Evolutionary conservation across 441 rosid genomes (phyloP).

Genomic region (Aquilaria agallochum): DNA sequence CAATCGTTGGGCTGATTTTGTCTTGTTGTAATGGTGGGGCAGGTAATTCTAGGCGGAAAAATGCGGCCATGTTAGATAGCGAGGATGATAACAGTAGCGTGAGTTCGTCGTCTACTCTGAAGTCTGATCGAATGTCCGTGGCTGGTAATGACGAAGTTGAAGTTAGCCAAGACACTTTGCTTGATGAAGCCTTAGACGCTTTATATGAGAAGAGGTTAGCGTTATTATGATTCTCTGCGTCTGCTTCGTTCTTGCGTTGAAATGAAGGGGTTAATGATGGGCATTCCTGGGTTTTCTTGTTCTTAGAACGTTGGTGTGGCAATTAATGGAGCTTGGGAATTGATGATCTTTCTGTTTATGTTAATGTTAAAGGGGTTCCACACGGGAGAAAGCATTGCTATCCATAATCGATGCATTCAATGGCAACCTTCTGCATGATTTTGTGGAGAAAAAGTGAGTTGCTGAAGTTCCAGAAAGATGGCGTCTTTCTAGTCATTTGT

Average conservation of each 20-base stretch:
- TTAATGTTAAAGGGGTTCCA: slow-evolving; percentile 57
- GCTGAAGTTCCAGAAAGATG: background rate
- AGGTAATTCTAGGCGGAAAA: slow-evolving; percentile 61
- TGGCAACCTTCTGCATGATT: slow-evolving; percentile 64
- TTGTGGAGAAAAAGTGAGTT: slow-evolving; percentile 76
- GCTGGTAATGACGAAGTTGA: slow-evolving; percentile 56
- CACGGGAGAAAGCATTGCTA: slow-evolving; percentile 80
- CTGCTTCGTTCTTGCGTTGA: background rate
- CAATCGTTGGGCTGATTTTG: background rate
- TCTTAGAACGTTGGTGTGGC: too few species aligned
- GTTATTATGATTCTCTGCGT: background rate
- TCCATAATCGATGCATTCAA: slow-evolving; percentile 72
- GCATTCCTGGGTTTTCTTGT: background rate
- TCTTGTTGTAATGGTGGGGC: slow-evolving; percentile 9
- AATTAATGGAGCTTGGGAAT: background rate
- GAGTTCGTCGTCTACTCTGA: slow-evolving; percentile 66
- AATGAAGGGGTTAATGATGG: background rate
- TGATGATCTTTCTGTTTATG: slow-evolving; percentile 9
- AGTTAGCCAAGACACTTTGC: slow-evolving; percentile 50
- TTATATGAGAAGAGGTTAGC: slow-evolving; percentile 76
- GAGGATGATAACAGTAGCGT: slow-evolving; percentile 79
- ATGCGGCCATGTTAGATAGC: slow-evolving; percentile 49
- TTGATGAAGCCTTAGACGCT: slow-evolving; percentile 87
- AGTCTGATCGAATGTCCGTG: slow-evolving; percentile 53
- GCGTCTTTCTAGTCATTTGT: too few species aligned